Base-by-base conservation (phyloP, 1,284 basidiomycete species). In the Fomitopsis pinicola region DNA sequence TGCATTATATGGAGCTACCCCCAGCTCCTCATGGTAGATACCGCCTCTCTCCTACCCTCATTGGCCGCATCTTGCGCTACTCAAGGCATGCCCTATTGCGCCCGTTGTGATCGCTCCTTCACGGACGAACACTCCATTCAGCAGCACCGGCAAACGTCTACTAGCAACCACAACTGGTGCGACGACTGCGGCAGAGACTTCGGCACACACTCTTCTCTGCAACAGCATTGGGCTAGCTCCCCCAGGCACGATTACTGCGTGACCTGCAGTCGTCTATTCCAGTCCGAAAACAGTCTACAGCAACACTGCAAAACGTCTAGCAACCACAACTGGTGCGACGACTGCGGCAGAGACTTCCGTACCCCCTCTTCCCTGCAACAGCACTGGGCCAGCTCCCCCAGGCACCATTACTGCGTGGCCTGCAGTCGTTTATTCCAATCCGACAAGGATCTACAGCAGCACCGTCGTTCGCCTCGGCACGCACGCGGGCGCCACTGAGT, bases 321-420 rank as follows among this genome's bases (percentile, higher is more conserved):
- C 42, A 22, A 14, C 8, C 42, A 45, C 42, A 45, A 45, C 22
- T n/a, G 15, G 17, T 45, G 42, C 42, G 15, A 17, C 42, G 15
- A 17, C 15, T 45, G 42, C 15, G 22, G 22, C 42, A 45, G 22
- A 14, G 15, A 45, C 10, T 45, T 45, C 15, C 42, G 7, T 5
- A 45, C 42, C 1, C 66, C 60, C 57, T 33, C 3, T 5, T 72
- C 63, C 1, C 68, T 76, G 52, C 73, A 22, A 52, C 68, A 78
- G 52, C 79, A 82, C 65, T 79, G 62, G 52, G 72, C 76, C 3
- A 75, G 78, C 53, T 78, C 76, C 58, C 67, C 68, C 10, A n/a
- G 22, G 26, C 85, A 87, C 40, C 44, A n/a, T 10, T 85, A 82
- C 64, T 88, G 86, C 60, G 55, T n/a, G 2, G 22, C 65, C 0